These are phyloP conservation scores for Ilyonectria destructans DNA, from an alignment of 2,329 filamentous ascomycete species.

Conservation along the genomic window DNA sequence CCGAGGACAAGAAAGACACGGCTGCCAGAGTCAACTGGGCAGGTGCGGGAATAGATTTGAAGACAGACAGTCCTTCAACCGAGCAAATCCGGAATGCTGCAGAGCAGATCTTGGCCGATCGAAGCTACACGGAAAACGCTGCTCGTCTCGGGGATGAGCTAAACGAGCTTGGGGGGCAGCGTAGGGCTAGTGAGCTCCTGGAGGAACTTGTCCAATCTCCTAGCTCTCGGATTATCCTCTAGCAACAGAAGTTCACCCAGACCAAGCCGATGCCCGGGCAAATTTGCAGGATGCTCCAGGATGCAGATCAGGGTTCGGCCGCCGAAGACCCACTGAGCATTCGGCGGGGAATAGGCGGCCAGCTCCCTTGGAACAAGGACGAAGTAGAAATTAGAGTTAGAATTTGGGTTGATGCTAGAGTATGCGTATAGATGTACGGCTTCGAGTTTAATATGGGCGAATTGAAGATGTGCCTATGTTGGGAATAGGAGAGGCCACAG, in stretches of 20 bases:
- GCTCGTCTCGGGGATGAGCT: slow-evolving; percentile 48
- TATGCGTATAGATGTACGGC: neutral
- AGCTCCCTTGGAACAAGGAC: neutral
- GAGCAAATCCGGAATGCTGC: slow-evolving; percentile 48
- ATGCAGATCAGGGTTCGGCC: slow-evolving; percentile 17
- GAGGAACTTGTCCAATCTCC: slow-evolving; percentile 45
- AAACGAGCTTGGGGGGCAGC: slow-evolving; percentile 48
- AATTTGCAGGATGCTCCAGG: slow-evolving; percentile 4
- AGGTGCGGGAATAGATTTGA: slow-evolving; percentile 55
- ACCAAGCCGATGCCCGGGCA: too few relatives aligned
- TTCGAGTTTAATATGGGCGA: neutral
- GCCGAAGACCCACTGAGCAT: neutral
- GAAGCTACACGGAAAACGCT: slow-evolving; percentile 43
- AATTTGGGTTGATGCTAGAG: neutral
- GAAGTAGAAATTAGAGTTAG: neutral
- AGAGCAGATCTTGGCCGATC: slow-evolving; percentile 45
- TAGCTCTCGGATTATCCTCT: neutral
- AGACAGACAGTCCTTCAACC: slow-evolving; percentile 53
- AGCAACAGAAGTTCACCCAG: neutral
- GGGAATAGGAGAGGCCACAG: too few relatives aligned
- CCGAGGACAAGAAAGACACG: slow-evolving; percentile 58
- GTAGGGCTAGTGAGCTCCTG: slow-evolving; percentile 47
- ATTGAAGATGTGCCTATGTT: neutral
- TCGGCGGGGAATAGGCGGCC: too few relatives aligned
- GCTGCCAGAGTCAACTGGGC: slow-evolving; percentile 54